Evolutionary conservation across 202 grass and related monocot species (phyloP).

Genomic region (Saccharum hybrid): DNA sequence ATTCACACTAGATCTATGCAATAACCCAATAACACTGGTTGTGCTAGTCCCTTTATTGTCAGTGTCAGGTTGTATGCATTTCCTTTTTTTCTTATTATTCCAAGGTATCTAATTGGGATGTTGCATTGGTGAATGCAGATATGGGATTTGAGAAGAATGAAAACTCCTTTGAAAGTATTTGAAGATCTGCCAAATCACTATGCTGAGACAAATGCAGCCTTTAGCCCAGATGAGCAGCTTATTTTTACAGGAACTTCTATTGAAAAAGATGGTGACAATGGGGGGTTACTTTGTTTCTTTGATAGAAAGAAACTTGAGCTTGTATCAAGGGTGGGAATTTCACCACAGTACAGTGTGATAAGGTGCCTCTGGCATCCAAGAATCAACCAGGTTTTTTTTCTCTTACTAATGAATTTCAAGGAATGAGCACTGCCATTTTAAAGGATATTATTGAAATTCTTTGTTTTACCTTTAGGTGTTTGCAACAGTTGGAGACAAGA

Average conservation of each 20-base stretch:
- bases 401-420: conserved; percentile 16
- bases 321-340: conserved; percentile 87
- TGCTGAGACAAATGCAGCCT: conserved; percentile 82
- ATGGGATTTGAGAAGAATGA: conserved; percentile 88
- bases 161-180: conserved; percentile 79
- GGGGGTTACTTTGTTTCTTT: conserved; percentile 92
- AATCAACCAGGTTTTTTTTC: conserved; percentile 78
- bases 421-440: conserved; percentile 9
- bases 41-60: not conserved
- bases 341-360: conserved; percentile 80
- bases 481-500: conserved; percentile 90
- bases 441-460: conserved; percentile 34
- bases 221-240: conserved; percentile 94
- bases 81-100: conserved; percentile 32
- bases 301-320: conserved; percentile 97
- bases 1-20: not conserved
- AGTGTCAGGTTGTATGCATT: not conserved
- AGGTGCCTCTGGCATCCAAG: conserved; percentile 83
- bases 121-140: conserved; percentile 59
- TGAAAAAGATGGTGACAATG: conserved; percentile 81
- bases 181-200: conserved; percentile 90
- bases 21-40: not conserved
- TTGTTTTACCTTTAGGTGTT: conserved; percentile 74
- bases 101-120: conserved; percentile 36
- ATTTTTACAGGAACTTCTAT: conserved; percentile 92